A percentile compares a stretch with the other conserved stretches of the same genome.
Conservation (phyloP, 345 rosid genomes). For the Syzygium grande region DNA sequence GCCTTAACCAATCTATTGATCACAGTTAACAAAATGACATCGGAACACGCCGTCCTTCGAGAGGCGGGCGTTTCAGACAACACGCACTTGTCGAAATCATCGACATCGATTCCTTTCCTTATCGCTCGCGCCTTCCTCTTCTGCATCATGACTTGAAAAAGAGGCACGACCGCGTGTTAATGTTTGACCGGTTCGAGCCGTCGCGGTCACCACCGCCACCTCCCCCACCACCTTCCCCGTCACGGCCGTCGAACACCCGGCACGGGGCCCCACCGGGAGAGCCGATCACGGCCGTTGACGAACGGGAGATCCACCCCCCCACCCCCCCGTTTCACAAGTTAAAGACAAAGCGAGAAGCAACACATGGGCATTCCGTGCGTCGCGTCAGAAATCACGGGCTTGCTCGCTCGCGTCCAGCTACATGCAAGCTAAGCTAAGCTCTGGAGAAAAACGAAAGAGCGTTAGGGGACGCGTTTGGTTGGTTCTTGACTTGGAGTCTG, state of each 20-base stretch:
- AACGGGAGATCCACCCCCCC: neutral
- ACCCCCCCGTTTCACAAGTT: neutral
- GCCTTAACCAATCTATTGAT: neutral
- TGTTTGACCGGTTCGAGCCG: neutral
- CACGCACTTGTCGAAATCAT: neutral
- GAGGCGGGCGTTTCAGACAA: neutral
- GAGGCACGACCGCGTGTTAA: neutral
- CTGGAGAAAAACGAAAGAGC: neutral
- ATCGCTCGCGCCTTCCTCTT: too few relatives aligned
- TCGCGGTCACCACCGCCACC: neutral
- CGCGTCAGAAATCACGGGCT: conserved; percentile 40
- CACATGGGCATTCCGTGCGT: conserved; percentile 35
- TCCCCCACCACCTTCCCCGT: neutral
- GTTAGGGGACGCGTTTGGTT: neutral
- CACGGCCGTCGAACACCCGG: conserved; percentile 2
- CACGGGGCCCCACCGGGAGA: neutral
- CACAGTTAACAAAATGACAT: neutral
- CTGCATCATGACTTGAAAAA: too few relatives aligned
- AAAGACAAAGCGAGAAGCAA: neutral
- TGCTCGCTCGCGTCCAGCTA: neutral
- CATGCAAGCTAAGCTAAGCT: neutral
- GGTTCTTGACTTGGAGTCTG: neutral
- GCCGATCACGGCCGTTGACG: neutral
- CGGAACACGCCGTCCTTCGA: neutral
- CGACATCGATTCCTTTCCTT: neutral